Percentiles rank a stretch among this genome's conserved stretches.
These are phyloP conservation scores for Russula foetens DNA, from an alignment of 768 basidiomycete species.

Conservation along the genomic window DNA sequence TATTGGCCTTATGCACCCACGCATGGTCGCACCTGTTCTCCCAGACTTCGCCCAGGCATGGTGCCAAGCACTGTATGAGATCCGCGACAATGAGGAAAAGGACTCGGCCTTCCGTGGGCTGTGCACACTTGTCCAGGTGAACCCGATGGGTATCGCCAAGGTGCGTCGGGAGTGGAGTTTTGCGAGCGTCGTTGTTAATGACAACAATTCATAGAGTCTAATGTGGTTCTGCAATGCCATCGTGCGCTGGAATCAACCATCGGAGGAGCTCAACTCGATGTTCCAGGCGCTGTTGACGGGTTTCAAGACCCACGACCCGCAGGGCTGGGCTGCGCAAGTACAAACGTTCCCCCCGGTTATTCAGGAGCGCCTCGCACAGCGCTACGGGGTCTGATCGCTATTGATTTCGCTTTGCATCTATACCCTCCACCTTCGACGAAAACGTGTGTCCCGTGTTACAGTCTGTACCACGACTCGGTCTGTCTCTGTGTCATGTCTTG, in stretches of 20 bases:
- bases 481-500: conserved; percentile 14
- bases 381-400: conserved; percentile 68
- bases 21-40: conserved; percentile 80
- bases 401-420: neutral
- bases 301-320: conserved; percentile 82
- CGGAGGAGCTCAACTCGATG: conserved; percentile 86
- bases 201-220: conserved; percentile 53
- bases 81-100: conserved; percentile 99
- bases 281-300: conserved; percentile 85
- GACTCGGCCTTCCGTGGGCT: conserved; percentile 98
- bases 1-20: conserved; percentile 88
- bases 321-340: conserved; percentile 81
- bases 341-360: conserved; percentile 81
- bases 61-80: conserved; percentile 96
- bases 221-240: conserved; percentile 99
- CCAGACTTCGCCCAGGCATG: conserved; percentile 89
- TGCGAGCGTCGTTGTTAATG: conserved; percentile 23
- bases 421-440: conserved; percentile 3
- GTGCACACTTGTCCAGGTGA: conserved; percentile 90
- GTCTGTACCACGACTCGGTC: conserved; percentile 6
- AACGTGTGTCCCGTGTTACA: neutral
- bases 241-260: conserved; percentile 90
- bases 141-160: conserved; percentile 90
- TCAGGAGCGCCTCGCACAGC: conserved; percentile 75
- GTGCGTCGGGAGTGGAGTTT: conserved; percentile 34